A percentile compares a stretch with the other conserved stretches of the same genome.
These are phyloP conservation scores for Ophiobolus disseminans DNA, from an alignment of 2,329 filamentous ascomycete genomes.

Conservation along the genomic window DNA sequence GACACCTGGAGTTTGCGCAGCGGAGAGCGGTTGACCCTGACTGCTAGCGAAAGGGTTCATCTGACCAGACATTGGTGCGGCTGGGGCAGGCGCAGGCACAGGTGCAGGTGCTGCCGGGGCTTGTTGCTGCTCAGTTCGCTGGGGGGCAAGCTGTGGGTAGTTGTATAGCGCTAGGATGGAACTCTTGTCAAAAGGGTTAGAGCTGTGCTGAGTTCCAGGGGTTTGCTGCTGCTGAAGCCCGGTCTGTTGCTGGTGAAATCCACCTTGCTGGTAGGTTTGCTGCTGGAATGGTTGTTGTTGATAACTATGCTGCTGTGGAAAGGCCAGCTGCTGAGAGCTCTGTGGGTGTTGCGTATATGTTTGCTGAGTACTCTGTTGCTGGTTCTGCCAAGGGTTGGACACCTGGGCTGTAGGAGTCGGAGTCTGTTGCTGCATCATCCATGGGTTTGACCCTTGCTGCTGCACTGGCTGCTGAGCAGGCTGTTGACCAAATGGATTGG, in stretches of 20 bases:
- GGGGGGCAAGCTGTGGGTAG: constrained; percentile 62
- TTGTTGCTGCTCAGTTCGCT: constrained; percentile 48
- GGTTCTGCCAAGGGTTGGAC: constrained; percentile 34
- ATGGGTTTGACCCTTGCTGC: constrained; percentile 35
- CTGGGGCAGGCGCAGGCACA: constrained; percentile 36
- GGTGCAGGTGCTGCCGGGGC: constrained; percentile 32
- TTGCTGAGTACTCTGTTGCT: constrained; percentile 26
- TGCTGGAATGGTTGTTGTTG: constrained; percentile 27
- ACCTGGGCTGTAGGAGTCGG: constrained; percentile 21
- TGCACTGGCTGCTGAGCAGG: constrained; percentile 26
- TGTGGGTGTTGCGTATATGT: constrained; percentile 13
- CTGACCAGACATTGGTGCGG: constrained; percentile 48
- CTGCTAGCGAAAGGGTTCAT: constrained; percentile 64
- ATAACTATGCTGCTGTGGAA: constrained; percentile 17
- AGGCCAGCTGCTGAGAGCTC: constrained; percentile 17
- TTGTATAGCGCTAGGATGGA: constrained; percentile 80
- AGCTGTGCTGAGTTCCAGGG: constrained; percentile 28
- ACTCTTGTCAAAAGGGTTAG: constrained; percentile 67
- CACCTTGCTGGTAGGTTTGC: constrained; percentile 23
- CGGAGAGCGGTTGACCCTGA: constrained; percentile 28
- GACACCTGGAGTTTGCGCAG: constrained; percentile 27
- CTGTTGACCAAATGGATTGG: constrained; percentile 51
- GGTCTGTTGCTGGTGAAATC: constrained; percentile 24
- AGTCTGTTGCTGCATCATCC: constrained; percentile 25
- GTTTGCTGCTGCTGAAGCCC: constrained; percentile 35